phyloP scores from a whole-genome alignment of 75 land plant species.

The Selaginella moellendorffii region DNA sequence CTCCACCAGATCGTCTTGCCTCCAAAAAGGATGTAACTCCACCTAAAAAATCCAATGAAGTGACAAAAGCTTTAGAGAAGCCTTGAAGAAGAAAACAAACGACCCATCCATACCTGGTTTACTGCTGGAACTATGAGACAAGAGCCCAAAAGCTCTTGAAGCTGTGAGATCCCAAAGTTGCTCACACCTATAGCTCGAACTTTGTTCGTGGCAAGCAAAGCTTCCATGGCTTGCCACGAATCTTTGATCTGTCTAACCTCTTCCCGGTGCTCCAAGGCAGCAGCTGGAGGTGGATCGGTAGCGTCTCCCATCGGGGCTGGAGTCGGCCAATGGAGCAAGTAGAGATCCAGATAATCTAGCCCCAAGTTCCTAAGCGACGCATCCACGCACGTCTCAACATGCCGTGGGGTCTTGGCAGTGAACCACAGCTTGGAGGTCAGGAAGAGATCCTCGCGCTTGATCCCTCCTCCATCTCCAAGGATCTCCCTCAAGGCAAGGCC shows the following conservation, averaged over 20 bases:
- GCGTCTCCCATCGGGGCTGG: background rate
- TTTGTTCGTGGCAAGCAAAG: background rate
- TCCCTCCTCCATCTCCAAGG: background rate
- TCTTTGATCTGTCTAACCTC: background rate
- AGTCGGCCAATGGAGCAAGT: background rate
- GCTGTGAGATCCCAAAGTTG: background rate
- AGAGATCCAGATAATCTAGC: slow-evolving; percentile 1
- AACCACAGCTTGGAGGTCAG: slow-evolving; percentile 5
- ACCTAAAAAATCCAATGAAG: too few relatives aligned
- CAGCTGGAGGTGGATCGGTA: slow-evolving; percentile 8
- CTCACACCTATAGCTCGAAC: background rate
- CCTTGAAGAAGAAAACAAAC: too few relatives aligned
- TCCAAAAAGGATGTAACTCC: too few relatives aligned
- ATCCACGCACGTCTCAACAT: background rate
- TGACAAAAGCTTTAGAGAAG: too few relatives aligned
- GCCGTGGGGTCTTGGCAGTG: background rate
- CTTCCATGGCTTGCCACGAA: background rate
- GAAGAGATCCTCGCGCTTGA: background rate
- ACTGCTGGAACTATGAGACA: background rate
- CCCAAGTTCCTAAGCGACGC: slow-evolving; percentile 7
- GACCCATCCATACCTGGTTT: background rate
- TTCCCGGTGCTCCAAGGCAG: too few relatives aligned
- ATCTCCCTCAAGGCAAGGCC: background rate
- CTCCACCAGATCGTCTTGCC: too few relatives aligned
- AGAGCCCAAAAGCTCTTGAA: background rate